Evolutionary conservation across 106 monocot genomes (phyloP), one percentile per base, ranked within the genome.

Genomic region (Dactylorhiza incarnata): DNA sequence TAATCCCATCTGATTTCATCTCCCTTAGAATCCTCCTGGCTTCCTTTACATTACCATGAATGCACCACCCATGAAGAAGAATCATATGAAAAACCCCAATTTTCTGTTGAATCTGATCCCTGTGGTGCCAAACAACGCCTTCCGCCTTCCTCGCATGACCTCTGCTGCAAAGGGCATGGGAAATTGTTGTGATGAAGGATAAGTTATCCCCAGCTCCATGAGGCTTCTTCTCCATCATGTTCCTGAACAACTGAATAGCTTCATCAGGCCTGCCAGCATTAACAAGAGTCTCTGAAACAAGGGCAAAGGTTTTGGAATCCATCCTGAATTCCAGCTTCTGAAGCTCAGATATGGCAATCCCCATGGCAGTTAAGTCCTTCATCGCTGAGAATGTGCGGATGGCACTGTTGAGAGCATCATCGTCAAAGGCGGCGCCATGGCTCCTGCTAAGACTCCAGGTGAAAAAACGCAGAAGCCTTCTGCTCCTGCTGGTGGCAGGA

Each of bases 61-160:
- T 77, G 77, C 84, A 88, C 94, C 94, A 94, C 3, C 94, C 94
- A 43, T 90, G 88, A 11, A 90, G 86, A 51, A 94, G 76, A 75
- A 81, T 81, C 51, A 76, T 73, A 20, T 71, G 59, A 8, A 83
- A 73, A 7, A 73, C 52, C 15, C 54, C 59, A 0, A 37, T 25
- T 0, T 65, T 29, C 45, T 74, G 74, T n/a, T 70, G 24, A 3
- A 85, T 46, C 74, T 82, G 75, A 25, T 80, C 78, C 68, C 45
- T 82, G 77, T 87, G 86, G 68, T 81, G 86, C 79, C 80, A 85
- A 45, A 86, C 74, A 45, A 88, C 76, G 6, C 88, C 81, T 59
- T 76, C 59, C 0, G 93, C 94, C 77, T 82, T 81, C 46, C 77
- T 66, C 26, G 86, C 86, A 49, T 90, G 78, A 11, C 94, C 90